These are phyloP conservation scores for Pyrenochaeta sp. DNA, from an alignment of 2,329 filamentous ascomycete genomes.

Conservation along the genomic window DNA sequence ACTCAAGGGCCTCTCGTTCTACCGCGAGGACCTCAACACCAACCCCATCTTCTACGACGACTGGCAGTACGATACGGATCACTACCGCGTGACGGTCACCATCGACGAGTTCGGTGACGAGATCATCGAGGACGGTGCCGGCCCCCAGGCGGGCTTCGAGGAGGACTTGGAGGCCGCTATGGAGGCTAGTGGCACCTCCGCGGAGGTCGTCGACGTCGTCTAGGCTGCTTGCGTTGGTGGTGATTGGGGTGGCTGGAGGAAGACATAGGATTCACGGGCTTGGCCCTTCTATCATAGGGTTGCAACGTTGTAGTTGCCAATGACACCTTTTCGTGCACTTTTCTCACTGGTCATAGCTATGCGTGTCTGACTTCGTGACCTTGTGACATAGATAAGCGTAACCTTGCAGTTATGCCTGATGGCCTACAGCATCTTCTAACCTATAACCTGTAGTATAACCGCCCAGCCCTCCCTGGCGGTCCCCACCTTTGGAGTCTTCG, in stretches of 20 bases:
- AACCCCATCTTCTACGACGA: slow-evolving; percentile 26
- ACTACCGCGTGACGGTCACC: slow-evolving; percentile 18
- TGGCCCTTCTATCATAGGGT: not conserved
- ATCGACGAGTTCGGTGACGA: slow-evolving; percentile 26
- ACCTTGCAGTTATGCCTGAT: too few relatives aligned
- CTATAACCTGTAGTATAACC: too few relatives aligned
- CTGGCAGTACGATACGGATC: slow-evolving; percentile 28
- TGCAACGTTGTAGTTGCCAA: not conserved
- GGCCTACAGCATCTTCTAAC: too few relatives aligned
- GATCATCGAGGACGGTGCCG: slow-evolving; percentile 11
- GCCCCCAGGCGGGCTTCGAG: slow-evolving; percentile 15
- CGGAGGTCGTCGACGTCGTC: not conserved
- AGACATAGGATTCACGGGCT: not conserved
- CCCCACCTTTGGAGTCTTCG: too few relatives aligned
- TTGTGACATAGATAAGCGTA: too few relatives aligned
- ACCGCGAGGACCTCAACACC: slow-evolving; percentile 8
- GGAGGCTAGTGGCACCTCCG: not conserved
- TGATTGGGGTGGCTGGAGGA: not conserved
- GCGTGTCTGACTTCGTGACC: not conserved
- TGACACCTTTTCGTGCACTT: not conserved
- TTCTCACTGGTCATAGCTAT: not conserved
- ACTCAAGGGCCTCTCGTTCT: slow-evolving; percentile 24
- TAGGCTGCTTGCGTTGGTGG: not conserved
- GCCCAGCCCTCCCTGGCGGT: too few relatives aligned
- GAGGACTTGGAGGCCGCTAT: not conserved